phyloP scores from a whole-genome alignment of 2,329 filamentous ascomycete genomes.

The Ophiostoma novo-ulmi region DNA sequence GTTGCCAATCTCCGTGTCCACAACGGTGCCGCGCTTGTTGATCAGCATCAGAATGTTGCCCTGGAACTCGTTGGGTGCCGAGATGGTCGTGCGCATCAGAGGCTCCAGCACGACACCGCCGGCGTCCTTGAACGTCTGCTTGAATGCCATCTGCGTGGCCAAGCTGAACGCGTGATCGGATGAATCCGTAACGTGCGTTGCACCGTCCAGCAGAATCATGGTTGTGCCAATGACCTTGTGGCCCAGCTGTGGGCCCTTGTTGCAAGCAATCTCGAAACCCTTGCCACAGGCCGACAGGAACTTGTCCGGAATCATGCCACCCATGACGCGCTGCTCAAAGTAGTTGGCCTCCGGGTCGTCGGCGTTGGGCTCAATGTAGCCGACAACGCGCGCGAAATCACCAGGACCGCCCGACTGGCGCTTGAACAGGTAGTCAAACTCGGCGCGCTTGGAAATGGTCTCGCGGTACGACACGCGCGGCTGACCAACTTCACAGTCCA shows the following conservation, averaged over 20 bases:
- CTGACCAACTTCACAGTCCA: slow-evolving; percentile 91
- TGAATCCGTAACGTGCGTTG: slow-evolving; percentile 95
- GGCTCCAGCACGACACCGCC: slow-evolving; percentile 85
- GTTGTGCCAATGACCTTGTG: slow-evolving; percentile 84
- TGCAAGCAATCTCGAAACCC: slow-evolving; percentile 77
- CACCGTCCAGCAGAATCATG: slow-evolving; percentile 94
- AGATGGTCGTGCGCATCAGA: slow-evolving; percentile 96
- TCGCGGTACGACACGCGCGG: slow-evolving; percentile 96
- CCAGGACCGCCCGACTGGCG: slow-evolving; percentile 94
- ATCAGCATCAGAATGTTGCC: slow-evolving; percentile 89
- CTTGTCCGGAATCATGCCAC: slow-evolving; percentile 91
- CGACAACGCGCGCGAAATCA: slow-evolving; percentile 88
- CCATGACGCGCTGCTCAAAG: slow-evolving; percentile 82
- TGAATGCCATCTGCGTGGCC: slow-evolving; percentile 93
- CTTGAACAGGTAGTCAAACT: slow-evolving; percentile 90
- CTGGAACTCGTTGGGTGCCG: slow-evolving; percentile 94
- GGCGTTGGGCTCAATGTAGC: slow-evolving; percentile 80
- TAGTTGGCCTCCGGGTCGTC: slow-evolving; percentile 64
- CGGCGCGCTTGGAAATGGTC: slow-evolving; percentile 72
- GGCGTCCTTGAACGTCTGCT: slow-evolving; percentile 79
- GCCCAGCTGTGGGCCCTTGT: slow-evolving; percentile 84
- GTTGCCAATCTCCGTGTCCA: slow-evolving; percentile 86
- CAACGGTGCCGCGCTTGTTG: slow-evolving; percentile 94
- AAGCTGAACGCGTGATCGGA: slow-evolving; percentile 94
- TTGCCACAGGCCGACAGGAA: slow-evolving; percentile 92